Evolutionary conservation across 2,329 filamentous ascomycete species (phyloP).

Genomic region (Cercospora sesami): DNA sequence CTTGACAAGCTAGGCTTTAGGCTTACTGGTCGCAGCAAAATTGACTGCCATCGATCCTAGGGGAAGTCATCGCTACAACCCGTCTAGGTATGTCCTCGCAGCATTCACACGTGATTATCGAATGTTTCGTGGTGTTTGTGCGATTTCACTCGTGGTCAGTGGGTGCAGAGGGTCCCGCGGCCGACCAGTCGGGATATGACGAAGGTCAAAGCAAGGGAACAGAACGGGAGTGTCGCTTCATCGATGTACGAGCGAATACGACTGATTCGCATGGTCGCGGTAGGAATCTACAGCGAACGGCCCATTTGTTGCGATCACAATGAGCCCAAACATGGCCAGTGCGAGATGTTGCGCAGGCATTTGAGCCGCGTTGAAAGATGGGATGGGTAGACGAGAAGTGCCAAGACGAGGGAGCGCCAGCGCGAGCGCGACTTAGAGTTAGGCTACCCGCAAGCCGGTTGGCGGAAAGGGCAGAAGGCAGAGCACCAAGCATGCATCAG

Average conservation of each 20-base stretch:
- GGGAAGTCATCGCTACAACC: not conserved
- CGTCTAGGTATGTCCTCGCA: not conserved
- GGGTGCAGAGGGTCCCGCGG: not conserved
- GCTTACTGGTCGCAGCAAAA: not conserved
- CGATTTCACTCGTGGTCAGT: not conserved
- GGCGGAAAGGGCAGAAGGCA: slow-evolving; percentile 5
- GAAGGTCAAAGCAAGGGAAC: slow-evolving; percentile 17
- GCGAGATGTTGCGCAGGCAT: not conserved
- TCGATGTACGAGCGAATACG: not conserved
- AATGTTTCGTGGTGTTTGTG: not conserved
- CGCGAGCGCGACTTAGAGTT: not conserved
- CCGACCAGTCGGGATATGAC: not conserved
- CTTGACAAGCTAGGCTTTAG: not conserved
- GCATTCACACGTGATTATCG: not conserved
- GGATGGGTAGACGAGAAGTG: not conserved
- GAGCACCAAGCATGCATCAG: slow-evolving; percentile 1
- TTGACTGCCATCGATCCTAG: not conserved
- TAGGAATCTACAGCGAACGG: not conserved
- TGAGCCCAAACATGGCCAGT: slow-evolving; percentile 30
- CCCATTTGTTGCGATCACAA: slow-evolving; percentile 21
- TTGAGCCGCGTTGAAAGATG: not conserved
- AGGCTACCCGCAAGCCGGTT: not conserved
- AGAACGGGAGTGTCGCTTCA: not conserved
- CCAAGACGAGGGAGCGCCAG: slow-evolving; percentile 6
- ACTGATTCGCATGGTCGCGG: too few species aligned